Conservation (phyloP, 1,284 basidiomycete genomes). For the Cryptococcus floricola region DNA sequence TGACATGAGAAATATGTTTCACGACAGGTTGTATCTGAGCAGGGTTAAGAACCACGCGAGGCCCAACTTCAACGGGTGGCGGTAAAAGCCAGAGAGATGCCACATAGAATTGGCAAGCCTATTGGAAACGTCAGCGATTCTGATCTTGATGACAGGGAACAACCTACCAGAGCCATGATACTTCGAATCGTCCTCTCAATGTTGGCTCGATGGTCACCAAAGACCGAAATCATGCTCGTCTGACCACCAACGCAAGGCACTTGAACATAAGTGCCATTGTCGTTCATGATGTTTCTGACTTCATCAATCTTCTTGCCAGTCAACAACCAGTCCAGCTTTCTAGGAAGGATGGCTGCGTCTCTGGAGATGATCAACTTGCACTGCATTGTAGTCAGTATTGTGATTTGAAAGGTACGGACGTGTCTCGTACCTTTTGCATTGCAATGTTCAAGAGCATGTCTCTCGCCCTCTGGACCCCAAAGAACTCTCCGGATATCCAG, state of each 20-base stretch:
- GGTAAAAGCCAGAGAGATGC: slow-evolving; percentile 95
- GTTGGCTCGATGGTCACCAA: slow-evolving; percentile 89
- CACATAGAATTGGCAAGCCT: slow-evolving; percentile 94
- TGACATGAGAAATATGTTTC: slow-evolving; percentile 78
- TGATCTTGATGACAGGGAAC: slow-evolving; percentile 3
- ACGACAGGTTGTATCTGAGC: slow-evolving; percentile 79
- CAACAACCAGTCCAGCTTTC: slow-evolving; percentile 98
- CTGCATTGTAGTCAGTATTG: slow-evolving; percentile 51
- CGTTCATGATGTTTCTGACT: slow-evolving; percentile 84
- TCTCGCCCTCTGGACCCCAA: slow-evolving; percentile 87
- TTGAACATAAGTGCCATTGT: slow-evolving; percentile 93
- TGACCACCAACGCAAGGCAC: slow-evolving; percentile 71
- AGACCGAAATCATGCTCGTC: slow-evolving; percentile 87
- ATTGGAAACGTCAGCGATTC: slow-evolving; percentile 7
- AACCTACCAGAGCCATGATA: slow-evolving; percentile 86
- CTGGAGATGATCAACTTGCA: slow-evolving; percentile 86
- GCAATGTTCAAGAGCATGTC: slow-evolving; percentile 92
- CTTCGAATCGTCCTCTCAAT: slow-evolving; percentile 92
- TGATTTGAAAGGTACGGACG: not conserved
- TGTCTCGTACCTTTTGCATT: slow-evolving; percentile 64
- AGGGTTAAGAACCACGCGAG: slow-evolving; percentile 69
- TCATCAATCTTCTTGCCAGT: slow-evolving; percentile 81
- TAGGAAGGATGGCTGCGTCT: slow-evolving; percentile 88
- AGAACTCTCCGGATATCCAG: slow-evolving; percentile 97
- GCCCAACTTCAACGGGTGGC: slow-evolving; percentile 85